Percentiles rank a stretch among this genome's conserved stretches.
Conservation (phyloP, 2,329 filamentous ascomycete genomes). For the Atkinsonella texensis region DNA sequence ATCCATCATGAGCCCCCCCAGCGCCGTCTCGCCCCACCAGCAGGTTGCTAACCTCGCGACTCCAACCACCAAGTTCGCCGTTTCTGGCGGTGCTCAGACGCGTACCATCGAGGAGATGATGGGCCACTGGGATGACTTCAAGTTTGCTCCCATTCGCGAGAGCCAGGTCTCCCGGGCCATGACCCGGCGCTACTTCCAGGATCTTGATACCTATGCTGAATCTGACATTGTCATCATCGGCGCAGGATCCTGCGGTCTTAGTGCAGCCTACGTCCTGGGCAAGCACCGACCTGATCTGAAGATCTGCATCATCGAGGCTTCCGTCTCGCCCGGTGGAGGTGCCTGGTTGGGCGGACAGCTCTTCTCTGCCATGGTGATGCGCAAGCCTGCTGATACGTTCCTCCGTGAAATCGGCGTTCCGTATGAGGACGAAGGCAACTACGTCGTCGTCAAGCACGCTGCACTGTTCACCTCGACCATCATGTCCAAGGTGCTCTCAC, state of each 20-base stretch:
- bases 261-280: constrained; percentile 72
- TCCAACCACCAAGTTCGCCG: constrained; percentile 31
- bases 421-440: constrained; percentile 79
- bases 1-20: constrained; percentile 64
- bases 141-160: constrained; percentile 79
- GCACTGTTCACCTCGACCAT: constrained; percentile 85
- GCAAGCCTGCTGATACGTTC: constrained; percentile 82
- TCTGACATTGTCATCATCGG: constrained; percentile 90
- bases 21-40: constrained; percentile 50
- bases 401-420: constrained; percentile 69
- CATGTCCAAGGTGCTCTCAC: constrained; percentile 66
- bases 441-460: constrained; percentile 88
- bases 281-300: constrained; percentile 78
- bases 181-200: constrained; percentile 84
- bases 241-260: constrained; percentile 78
- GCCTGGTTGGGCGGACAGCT: constrained; percentile 91
- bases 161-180: constrained; percentile 86
- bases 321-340: constrained; percentile 75
- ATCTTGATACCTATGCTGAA: constrained; percentile 81
- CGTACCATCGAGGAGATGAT: constrained; percentile 53
- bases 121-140: constrained; percentile 70
- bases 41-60: constrained; percentile 33
- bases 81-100: constrained; percentile 18
- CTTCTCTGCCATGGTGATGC: constrained; percentile 92
- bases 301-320: constrained; percentile 83